Base-by-base conservation (phyloP, 805 yeast genomes). In the Starmerella powellii region DNA sequence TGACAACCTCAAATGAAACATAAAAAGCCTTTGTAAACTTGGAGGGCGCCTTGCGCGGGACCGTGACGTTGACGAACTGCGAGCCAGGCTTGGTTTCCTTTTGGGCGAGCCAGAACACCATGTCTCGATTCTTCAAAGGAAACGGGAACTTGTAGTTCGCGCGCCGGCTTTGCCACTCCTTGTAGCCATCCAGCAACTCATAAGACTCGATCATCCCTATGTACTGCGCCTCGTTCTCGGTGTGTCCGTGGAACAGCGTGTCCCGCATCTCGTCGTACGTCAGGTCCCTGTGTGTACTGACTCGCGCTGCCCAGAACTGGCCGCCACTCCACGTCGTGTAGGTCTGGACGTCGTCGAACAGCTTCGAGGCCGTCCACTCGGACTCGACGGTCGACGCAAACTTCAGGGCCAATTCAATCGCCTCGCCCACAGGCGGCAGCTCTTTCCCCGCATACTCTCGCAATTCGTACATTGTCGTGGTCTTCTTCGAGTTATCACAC, bases 301-400 rank as follows among this genome's bases (percentile, higher is more conserved):
- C 55, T 6, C 68, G 55, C 10, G 65, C 63, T 35, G 57, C 59
- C 68, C 68, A 64, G 48, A 52, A 61, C 27, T 60, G 54, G 4
- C 54, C 52, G 15, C 44, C 52, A 20, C 45, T 42, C 34, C 56
- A 48, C 4, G 46, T 38, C 21, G 51, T 46, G 43, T 50, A 61
- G 2, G 60, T 54, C 11, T 42, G 38, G 13, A 51, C 53, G 26
- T 34, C 41, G 23, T 33, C 38, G 34, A 46, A 50, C 23, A 12
- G 30, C 28, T 50, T 54, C 8, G 51, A 52, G 29, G 40, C 41
- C 10, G 30, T 30, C 63, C 63, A 59, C 1, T 37, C 10, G 13
- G 30, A 17, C 27, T 45, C 45, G 16, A 59, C 41, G 8, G 27
- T 16, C 13, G 26, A 27, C 3, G 42, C 41, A 18, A 58, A 44